Conservation (phyloP, 176 grass and related monocot species). For the Puccinellia tenuiflora region DNA sequence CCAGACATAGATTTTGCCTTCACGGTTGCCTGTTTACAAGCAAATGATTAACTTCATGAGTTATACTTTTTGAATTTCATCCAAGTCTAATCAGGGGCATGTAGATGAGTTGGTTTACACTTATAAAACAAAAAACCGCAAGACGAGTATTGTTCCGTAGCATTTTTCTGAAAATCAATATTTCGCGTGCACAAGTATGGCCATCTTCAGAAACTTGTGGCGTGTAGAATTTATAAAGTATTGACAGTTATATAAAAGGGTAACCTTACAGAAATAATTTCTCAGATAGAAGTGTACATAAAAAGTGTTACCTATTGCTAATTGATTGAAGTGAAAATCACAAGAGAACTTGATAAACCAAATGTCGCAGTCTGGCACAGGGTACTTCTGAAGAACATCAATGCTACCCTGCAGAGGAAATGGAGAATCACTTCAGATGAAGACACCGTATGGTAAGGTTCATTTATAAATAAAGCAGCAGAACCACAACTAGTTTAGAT, state of each 20-base stretch:
- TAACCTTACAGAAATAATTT: neutral
- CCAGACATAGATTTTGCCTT: conserved; percentile 92
- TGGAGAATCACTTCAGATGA: conserved; percentile 12
- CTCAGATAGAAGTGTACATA: neutral
- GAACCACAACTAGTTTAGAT: neutral
- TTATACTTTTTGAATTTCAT: neutral
- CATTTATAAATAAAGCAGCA: conserved; percentile 14
- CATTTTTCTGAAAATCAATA: neutral
- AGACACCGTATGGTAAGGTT: conserved; percentile 4
- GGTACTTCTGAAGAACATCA: conserved; percentile 97
- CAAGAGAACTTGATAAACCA: conserved; percentile 99
- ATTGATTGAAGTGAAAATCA: conserved; percentile 95
- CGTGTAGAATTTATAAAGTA: neutral
- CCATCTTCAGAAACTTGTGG: neutral
- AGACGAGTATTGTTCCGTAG: neutral
- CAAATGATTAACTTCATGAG: neutral
- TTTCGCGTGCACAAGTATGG: neutral
- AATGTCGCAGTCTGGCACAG: conserved; percentile 91
- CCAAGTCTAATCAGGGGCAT: neutral
- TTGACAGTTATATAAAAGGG: neutral
- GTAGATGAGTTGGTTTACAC: neutral
- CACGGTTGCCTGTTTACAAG: conserved; percentile 66
- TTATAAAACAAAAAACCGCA: neutral
- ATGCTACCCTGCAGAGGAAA: conserved; percentile 52
- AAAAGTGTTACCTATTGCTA: conserved; percentile 71